Base-by-base conservation (phyloP, 106 monocot species). In the Acorus gramineus region DNA sequence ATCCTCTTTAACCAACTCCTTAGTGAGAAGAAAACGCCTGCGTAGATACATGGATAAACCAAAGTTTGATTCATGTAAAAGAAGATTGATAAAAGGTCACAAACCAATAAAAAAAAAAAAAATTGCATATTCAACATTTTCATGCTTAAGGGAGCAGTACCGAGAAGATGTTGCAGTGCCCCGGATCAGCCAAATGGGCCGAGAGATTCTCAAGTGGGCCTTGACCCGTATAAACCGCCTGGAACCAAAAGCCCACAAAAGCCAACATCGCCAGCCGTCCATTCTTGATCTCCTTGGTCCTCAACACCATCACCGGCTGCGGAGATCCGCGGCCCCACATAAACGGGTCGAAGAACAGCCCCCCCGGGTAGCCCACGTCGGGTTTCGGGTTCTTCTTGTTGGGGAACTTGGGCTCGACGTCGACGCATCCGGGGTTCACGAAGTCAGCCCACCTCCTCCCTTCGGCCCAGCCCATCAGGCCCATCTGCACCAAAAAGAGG, bases 211-310 rank as follows among this genome's bases (percentile, higher is more conserved):
- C 93, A 6, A 93, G 55, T 0, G 85, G 88, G 28, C 80, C 73
- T 28, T 80, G 57, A 62, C 85, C 85, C 4, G 85, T 81, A 55
- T 93, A 93, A 4, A 85, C 64, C 50, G 88, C 85, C 50, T 93
- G 93, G 11, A 93, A 93, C 68, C 63, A 76, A 49, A 89, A 85
- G 4, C 93, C 93, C 28, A 89, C 66, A 60, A 93, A 88, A 4
- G 93, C 93, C 42, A 93, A 69, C 85, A 93, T 93, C 1, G 89
- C 93, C 59, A 89, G 60, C 71, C 93, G 69, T 5, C 93, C 93
- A 70, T 93, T 93, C 85, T 93, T 93, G 42, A 93, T 93, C 74
- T 93, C 93, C 74, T 93, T 93, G 0, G 93, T 89, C 58, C 89
- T 62, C 52, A 93, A 69, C 45, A 78, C 80, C 93, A 89, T 93